Percentiles rank a stretch among this genome's conserved stretches.
Evolutionary conservation across 2,329 filamentous ascomycete genomes (phyloP).

Genomic region (Chaetomium globosum): DNA sequence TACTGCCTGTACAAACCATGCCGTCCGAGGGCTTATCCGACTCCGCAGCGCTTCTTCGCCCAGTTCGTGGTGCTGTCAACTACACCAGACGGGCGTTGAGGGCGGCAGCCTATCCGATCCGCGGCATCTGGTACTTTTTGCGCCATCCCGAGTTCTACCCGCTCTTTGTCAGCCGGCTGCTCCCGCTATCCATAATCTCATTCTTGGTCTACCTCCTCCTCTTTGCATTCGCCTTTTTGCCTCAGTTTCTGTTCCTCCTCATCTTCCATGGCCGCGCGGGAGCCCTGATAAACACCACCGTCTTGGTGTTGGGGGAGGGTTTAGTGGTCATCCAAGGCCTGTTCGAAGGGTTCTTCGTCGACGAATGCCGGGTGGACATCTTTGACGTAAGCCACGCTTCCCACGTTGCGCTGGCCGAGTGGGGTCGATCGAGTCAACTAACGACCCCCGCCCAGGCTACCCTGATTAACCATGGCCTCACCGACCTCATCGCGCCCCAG

Average conservation of each 20-base stretch:
- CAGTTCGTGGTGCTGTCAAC: background rate
- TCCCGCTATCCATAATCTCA: conserved; percentile 82
- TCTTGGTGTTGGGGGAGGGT: conserved; percentile 83
- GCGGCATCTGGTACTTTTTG: conserved; percentile 82
- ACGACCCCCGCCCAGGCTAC: conserved; percentile 54
- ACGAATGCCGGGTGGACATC: conserved; percentile 75
- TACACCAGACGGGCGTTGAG: conserved; percentile 17
- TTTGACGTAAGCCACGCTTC: conserved; percentile 66
- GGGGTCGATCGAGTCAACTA: background rate
- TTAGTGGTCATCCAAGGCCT: conserved; percentile 69
- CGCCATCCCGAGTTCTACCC: conserved; percentile 80
- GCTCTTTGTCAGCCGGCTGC: conserved; percentile 72
- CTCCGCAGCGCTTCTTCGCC: conserved; percentile 7
- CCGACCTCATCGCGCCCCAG: conserved; percentile 67
- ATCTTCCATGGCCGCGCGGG: conserved; percentile 78
- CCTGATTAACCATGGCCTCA: conserved; percentile 72
- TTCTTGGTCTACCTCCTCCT: conserved; percentile 80
- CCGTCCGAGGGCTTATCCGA: background rate
- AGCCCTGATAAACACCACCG: conserved; percentile 87
- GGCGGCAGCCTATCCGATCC: conserved; percentile 52
- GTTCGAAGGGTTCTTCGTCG: conserved; percentile 81
- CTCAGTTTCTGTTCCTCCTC: conserved; percentile 84
- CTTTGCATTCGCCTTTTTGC: conserved; percentile 85
- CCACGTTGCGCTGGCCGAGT: background rate
- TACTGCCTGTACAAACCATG: background rate